phyloP scores from a whole-genome alignment of 305 asterid species.

The Withania somnifera region DNA sequence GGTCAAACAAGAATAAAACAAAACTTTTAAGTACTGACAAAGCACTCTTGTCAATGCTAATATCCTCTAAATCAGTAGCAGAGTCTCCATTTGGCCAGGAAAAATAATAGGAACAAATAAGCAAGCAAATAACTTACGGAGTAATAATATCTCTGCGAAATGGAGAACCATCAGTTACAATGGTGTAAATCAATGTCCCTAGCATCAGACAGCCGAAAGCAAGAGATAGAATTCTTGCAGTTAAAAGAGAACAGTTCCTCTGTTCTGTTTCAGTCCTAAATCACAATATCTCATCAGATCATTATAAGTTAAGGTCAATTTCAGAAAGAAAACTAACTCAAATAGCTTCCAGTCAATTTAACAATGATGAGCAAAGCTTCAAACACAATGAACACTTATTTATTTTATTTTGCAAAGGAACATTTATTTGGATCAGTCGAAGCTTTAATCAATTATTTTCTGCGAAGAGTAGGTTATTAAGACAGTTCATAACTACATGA shows the following conservation, averaged over 20 bases:
- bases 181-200: slow-evolving; percentile 51
- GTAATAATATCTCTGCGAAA: slow-evolving; percentile 51
- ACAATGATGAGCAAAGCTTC: not conserved
- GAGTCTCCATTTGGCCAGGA: not conserved
- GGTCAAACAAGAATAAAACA: not conserved
- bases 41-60: not conserved
- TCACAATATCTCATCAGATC: not conserved
- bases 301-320: not conserved
- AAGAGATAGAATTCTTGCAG: slow-evolving; percentile 46
- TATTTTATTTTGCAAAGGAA: not conserved
- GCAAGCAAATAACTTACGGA: slow-evolving; percentile 44
- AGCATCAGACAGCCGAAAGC: slow-evolving; percentile 68
- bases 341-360: not conserved
- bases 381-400: not conserved
- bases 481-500: not conserved
- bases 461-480: not conserved
- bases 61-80: not conserved
- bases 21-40: not conserved
- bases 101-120: not conserved
- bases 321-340: not conserved
- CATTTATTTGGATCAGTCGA: not conserved
- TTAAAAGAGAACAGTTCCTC: slow-evolving; percentile 33
- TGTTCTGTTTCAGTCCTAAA: slow-evolving; percentile 41
- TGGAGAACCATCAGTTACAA: slow-evolving; percentile 66
- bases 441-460: not conserved